Base-by-base conservation (phyloP, 2,329 filamentous ascomycete species). In the Fusarium scirpi region DNA sequence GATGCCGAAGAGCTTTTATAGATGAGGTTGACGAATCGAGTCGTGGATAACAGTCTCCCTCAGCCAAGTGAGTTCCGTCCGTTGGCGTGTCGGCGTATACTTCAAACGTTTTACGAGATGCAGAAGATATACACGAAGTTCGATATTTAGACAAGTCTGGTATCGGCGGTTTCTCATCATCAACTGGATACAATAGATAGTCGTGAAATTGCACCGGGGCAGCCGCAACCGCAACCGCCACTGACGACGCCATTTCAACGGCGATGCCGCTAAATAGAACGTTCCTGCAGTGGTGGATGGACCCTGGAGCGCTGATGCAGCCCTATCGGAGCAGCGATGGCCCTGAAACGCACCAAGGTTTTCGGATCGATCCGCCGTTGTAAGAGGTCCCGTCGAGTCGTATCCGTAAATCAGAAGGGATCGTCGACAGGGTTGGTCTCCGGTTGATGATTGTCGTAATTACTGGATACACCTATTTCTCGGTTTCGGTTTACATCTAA, bases 61-160 rank as follows among this genome's bases (percentile, higher is more conserved):
- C 34, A 12, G 72, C 63, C 20, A 71, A 41, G 30, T 69, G 62
- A 22, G 46, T 59, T 53, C 47, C 55, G 27, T 74, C 62, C 41
- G 47, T 48, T 46, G 63, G 45, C 18, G 45, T 41, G 15, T 67
- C 57, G 22, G 49, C 44, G 25, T 67, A 80, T 38, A 79, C 73
- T 32, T 80, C 75, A 57, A 81, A 79, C 5, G 72, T 66, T 51
- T 58, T 69, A 20, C 59, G 65, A 11, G 69, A 73, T 10, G 58
- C 41, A 43, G 78, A 76, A 24, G 78, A 79, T 12, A 80, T 69
- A 69, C 79, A 75, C 24, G 80, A 73, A 32, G 56, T 73, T 58
- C 76, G 79, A 57, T 77, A 80, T 44, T 77, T 76, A 7, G 80
- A 81, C 12, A 71, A 61, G 18, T 71, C 51, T n/a, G 65, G 58